Percentiles rank a stretch among this genome's conserved stretches.
These are phyloP conservation scores for Taphrina betulina DNA, from an alignment of 1,139 yeast species.

Conservation along the genomic window DNA sequence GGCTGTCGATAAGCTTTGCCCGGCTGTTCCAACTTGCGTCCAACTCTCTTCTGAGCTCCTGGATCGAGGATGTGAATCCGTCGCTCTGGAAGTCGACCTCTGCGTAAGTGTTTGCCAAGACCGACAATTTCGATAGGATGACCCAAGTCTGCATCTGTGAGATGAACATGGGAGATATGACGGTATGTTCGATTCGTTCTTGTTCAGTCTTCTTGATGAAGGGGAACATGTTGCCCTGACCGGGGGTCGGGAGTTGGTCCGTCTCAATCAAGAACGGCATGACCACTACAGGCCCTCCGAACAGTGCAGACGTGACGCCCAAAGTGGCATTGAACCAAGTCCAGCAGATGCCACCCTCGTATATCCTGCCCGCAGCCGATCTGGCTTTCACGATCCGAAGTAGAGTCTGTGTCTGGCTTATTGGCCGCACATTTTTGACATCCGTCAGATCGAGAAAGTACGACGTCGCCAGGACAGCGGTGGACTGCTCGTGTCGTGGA, in stretches of 20 bases:
- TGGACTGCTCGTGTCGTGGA: constrained; percentile 15
- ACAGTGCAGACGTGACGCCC: constrained; percentile 20
- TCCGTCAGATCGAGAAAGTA: constrained; percentile 15
- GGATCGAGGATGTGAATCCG: background rate
- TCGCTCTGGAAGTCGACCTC: background rate
- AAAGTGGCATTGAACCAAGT: constrained; percentile 20
- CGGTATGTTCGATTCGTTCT: constrained; percentile 26
- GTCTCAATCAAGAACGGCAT: constrained; percentile 26
- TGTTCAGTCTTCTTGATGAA: constrained; percentile 29
- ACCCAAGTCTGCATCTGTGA: constrained; percentile 2
- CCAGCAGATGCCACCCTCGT: constrained; percentile 29
- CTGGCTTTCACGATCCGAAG: constrained; percentile 29
- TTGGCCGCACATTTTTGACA: constrained; percentile 16
- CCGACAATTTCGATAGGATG: constrained; percentile 8
- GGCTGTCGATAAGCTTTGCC: constrained; percentile 24
- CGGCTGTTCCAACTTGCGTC: constrained; percentile 20
- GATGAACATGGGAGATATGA: constrained; percentile 24
- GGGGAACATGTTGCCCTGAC: constrained; percentile 32
- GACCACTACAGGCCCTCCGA: constrained; percentile 24
- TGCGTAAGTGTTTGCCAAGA: constrained; percentile 11
- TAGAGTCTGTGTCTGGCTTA: constrained; percentile 5
- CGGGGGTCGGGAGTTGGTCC: constrained; percentile 29
- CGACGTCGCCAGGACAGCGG: constrained; percentile 27
- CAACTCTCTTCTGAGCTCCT: background rate
- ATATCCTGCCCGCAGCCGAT: constrained; percentile 23